Evolutionary conservation across 1,284 basidiomycete genomes (phyloP).

Genomic region (Moesziomyces globuligerus): DNA sequence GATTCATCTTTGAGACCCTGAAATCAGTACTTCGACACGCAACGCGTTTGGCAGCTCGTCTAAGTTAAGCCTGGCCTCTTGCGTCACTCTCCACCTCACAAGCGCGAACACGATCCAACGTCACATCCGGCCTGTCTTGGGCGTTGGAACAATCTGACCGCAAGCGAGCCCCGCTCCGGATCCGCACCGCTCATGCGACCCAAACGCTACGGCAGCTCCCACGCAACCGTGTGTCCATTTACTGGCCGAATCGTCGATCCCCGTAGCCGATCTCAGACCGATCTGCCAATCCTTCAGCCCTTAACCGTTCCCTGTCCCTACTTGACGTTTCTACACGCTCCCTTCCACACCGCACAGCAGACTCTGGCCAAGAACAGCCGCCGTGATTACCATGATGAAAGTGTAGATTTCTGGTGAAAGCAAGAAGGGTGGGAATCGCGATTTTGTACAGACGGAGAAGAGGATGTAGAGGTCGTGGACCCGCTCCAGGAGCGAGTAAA

Average conservation of each 20-base stretch:
- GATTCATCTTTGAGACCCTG: conserved; percentile 22
- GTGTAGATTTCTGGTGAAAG: background rate
- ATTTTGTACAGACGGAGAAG: conserved; percentile 1
- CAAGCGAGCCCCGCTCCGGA: background rate
- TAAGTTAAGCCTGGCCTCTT: background rate
- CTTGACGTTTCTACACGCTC: background rate
- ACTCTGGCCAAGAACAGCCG: too few species aligned
- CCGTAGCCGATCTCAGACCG: background rate
- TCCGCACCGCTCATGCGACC: background rate
- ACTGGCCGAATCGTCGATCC: background rate
- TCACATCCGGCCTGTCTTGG: too few species aligned
- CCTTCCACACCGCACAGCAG: too few species aligned
- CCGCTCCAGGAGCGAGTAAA: background rate
- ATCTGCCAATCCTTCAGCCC: background rate
- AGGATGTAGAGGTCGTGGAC: conserved; percentile 1
- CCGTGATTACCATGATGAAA: background rate
- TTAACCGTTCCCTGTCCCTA: background rate
- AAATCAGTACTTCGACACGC: background rate
- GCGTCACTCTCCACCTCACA: background rate
- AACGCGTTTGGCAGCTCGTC: background rate
- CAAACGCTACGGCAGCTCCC: too few species aligned
- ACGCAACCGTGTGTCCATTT: too few species aligned
- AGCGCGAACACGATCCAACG: too few species aligned
- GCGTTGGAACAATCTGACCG: too few species aligned
- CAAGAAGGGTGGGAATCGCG: conserved; percentile 5